phyloP scores from a whole-genome alignment of 495 filamentous ascomycete species.

The Baudoinia panamericana region DNA sequence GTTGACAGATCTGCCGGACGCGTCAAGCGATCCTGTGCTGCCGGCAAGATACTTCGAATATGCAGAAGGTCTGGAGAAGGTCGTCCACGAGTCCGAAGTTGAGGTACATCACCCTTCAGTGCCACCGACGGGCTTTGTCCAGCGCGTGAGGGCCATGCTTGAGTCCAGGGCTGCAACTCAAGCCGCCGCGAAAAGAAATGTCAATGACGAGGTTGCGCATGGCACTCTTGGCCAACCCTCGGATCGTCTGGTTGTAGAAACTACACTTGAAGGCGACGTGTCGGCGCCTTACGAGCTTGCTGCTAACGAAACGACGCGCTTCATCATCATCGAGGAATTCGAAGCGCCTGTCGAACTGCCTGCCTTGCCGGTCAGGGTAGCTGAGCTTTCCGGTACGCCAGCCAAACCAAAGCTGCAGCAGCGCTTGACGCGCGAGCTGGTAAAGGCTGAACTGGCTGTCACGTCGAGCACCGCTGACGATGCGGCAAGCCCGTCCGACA shows the following conservation, averaged over 20 bases:
- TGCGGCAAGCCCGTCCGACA: background rate
- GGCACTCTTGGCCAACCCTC: background rate
- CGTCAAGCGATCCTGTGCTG: slow-evolving; percentile 18
- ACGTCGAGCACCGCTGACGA: slow-evolving; percentile 6
- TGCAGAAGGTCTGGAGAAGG: slow-evolving; percentile 15
- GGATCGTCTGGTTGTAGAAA: background rate
- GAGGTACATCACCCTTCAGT: slow-evolving; percentile 16
- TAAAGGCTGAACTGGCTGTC: slow-evolving; percentile 24
- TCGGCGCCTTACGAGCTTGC: slow-evolving; percentile 14
- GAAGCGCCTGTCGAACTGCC: slow-evolving; percentile 24
- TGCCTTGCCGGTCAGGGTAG: slow-evolving; percentile 17
- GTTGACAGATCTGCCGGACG: slow-evolving; percentile 13
- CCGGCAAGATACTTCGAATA: slow-evolving; percentile 17
- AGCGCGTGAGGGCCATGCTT: slow-evolving; percentile 23
- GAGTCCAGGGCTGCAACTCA: slow-evolving; percentile 21
- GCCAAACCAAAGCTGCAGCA: slow-evolving; percentile 13
- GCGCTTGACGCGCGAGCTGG: slow-evolving; percentile 26
- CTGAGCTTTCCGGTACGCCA: slow-evolving; percentile 21
- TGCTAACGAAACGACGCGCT: slow-evolving; percentile 16
- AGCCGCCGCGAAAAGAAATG: slow-evolving; percentile 10
- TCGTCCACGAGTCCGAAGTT: slow-evolving; percentile 10
- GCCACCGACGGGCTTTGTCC: slow-evolving; percentile 22
- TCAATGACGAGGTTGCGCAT: slow-evolving; percentile 4
- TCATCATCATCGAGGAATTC: slow-evolving; percentile 19
- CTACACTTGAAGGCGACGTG: background rate